Evolutionary conservation across 2,329 filamentous ascomycete species (phyloP).

Genomic region (Xylariales sp.): DNA sequence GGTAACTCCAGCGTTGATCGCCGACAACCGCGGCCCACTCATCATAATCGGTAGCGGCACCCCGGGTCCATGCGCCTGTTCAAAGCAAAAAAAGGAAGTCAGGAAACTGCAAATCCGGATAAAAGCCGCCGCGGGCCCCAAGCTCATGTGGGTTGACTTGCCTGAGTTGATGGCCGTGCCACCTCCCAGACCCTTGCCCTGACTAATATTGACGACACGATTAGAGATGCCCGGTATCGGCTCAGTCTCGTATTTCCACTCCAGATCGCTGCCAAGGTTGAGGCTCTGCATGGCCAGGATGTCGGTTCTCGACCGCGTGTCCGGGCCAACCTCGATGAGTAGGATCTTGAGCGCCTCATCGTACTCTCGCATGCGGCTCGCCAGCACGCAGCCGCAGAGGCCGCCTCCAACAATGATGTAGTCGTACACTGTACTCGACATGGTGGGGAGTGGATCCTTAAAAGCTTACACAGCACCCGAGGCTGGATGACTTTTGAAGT

Average conservation of each 20-base stretch:
- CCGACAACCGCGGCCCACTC: constrained; percentile 16
- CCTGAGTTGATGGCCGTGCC: constrained; percentile 19
- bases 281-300: constrained; percentile 16
- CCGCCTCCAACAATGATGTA: constrained; percentile 22
- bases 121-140: too few species aligned
- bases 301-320: constrained; percentile 14
- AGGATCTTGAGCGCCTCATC: constrained; percentile 14
- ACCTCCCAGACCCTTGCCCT: constrained; percentile 19
- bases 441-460: too few species aligned
- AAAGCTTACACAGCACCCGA: too few species aligned
- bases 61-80: constrained; percentile 21
- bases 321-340: constrained; percentile 18
- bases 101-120: too few species aligned
- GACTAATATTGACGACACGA: constrained; percentile 13
- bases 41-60: constrained; percentile 20
- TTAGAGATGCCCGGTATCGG: constrained; percentile 12
- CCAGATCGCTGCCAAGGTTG: constrained; percentile 16
- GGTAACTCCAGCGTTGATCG: constrained; percentile 35
- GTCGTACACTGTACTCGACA: too few species aligned
- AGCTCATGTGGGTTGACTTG: too few species aligned
- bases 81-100: too few species aligned
- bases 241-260: constrained; percentile 16
- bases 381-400: constrained; percentile 16
- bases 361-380: constrained; percentile 17
- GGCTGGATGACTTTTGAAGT: too few species aligned